Evolutionary conservation across 352 stramenopile genomes (phyloP), one percentile per base, ranked within the genome.

Genomic region (Phytophthora agathidicida): DNA sequence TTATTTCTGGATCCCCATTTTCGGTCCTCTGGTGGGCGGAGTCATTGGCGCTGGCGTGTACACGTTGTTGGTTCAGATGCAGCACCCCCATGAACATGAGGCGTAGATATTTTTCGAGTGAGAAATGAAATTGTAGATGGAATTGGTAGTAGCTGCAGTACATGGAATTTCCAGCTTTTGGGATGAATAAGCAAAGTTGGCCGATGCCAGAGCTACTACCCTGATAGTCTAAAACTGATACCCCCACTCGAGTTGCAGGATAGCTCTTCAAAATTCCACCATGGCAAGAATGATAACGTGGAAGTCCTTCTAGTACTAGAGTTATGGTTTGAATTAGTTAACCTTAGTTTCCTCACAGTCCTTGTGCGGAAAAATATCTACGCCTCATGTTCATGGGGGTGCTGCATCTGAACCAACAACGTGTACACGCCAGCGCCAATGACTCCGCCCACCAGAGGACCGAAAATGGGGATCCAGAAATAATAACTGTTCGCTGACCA

Each of bases 1-100:
- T 3, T 65, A 65, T 38, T 65, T 65, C 24, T 65, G 55, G 55
- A 65, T 65, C 13, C 55, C 55, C 0, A 58, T 65, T 8, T 24
- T 49, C 4, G 55, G 22, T 6, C 46, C 55, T 5, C 23, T 65
- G 3, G 23, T 45, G 7, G 55, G 55, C 5, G 55, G 46, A 0
- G 55, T 65, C 3, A 28, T 52, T 13, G 55, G 55, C 7, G 55
- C 55, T 2, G 55, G 55, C 3, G 7, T 52, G 19, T 65, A 65
- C 55, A 47, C 38, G 1, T 7, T 59, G 2, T 10, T 65, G 11
- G 55, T 65, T 16, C 46, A 65, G 19, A 22, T 38, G 9, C 55
- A 65, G 10, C 55, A 59, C 17, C 52, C 52, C 7, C 52, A 60
- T 6, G 52, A 60, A 23, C 37, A 58, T 31, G 44, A 52, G 7